These are phyloP conservation scores for Immersiporthe knoxdaviesiana DNA, from an alignment of 2,329 filamentous ascomycete species.

Conservation along the genomic window DNA sequence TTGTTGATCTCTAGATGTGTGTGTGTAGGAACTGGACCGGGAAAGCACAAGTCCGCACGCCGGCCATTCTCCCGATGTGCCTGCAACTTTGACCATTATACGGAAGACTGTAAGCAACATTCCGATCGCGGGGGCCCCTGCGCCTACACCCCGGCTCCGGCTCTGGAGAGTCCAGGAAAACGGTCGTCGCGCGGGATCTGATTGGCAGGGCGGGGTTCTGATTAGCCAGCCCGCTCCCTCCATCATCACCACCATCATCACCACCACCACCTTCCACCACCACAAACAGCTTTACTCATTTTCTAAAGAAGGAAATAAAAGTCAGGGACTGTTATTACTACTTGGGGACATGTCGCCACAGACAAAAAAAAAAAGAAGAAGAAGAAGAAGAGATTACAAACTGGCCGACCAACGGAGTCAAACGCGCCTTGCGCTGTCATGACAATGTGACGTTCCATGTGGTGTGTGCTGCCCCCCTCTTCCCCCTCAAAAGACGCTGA, in stretches of 20 bases:
- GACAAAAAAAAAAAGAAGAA: background rate
- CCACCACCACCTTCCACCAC: background rate
- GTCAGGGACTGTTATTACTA: background rate
- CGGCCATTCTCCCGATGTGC: background rate
- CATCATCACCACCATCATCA: background rate
- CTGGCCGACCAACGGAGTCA: background rate
- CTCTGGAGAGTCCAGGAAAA: background rate
- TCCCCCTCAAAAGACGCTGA: too few species aligned
- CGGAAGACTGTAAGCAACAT: background rate
- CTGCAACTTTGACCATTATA: too few species aligned
- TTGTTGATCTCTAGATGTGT: background rate
- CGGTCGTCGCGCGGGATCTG: background rate
- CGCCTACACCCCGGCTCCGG: background rate
- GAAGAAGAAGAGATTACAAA: too few species aligned
- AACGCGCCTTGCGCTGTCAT: background rate
- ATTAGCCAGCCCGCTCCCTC: background rate
- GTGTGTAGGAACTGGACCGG: background rate
- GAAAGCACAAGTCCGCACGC: background rate
- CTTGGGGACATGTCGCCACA: background rate
- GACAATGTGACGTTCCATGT: background rate
- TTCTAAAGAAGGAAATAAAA: background rate
- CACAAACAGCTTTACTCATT: background rate
- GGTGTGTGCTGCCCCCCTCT: too few species aligned
- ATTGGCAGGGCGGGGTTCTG: background rate
- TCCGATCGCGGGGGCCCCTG: constrained; percentile 2